Conservation (phyloP, 2,329 filamentous ascomycete genomes). For the Biscogniauxia sp. region DNA sequence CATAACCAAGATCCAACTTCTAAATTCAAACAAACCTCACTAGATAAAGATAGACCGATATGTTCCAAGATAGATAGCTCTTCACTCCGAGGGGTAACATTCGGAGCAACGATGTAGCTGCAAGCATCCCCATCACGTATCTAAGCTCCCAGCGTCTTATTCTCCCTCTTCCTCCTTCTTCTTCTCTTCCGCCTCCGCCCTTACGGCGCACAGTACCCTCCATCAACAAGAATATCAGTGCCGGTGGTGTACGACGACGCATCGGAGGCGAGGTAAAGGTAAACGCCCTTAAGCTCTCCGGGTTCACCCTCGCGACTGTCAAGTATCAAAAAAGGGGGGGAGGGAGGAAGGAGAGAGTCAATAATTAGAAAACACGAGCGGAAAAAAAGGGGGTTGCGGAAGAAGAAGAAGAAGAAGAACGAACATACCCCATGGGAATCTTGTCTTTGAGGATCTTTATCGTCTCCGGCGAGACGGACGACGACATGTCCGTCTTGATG, state of each 20-base stretch:
- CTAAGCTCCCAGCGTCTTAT: neutral
- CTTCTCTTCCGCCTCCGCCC: neutral
- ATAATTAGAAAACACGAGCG: neutral
- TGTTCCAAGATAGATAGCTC: no score
- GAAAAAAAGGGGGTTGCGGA: neutral
- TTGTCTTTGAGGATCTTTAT: conserved; percentile 74
- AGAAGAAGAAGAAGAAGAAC: neutral
- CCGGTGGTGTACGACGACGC: conserved; percentile 81
- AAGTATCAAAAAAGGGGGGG: neutral
- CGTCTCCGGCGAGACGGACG: conserved; percentile 62
- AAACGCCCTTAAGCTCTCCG: conserved; percentile 79
- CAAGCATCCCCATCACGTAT: neutral
- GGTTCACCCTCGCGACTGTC: conserved; percentile 64
- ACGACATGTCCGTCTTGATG: conserved; percentile 70
- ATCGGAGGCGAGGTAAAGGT: conserved; percentile 77
- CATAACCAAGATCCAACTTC: no score
- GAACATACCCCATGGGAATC: conserved; percentile 68
- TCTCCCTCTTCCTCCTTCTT: no score
- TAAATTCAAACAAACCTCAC: no score
- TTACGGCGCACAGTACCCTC: conserved; percentile 63
- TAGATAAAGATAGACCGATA: no score
- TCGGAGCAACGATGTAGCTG: neutral
- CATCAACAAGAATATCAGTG: conserved; percentile 71
- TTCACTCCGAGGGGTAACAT: no score
- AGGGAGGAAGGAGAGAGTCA: neutral